Percentiles rank a stretch among this genome's conserved stretches.
Conservation (phyloP, 2,329 filamentous ascomycete species). For the Talaromyces verruculosus region DNA sequence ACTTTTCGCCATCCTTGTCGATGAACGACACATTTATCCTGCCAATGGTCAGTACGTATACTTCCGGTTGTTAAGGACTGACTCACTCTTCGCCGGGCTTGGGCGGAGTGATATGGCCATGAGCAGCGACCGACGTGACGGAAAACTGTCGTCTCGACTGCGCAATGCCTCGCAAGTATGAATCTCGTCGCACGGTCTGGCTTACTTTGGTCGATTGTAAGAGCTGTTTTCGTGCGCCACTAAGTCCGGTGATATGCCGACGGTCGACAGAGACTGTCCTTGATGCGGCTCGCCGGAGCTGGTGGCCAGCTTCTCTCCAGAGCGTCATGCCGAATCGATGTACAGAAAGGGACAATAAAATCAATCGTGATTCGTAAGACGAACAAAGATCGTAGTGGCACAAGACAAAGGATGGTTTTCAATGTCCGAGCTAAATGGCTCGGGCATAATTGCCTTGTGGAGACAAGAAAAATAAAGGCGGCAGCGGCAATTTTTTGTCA, state of each 20-base stretch:
- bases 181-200: constrained; percentile 12
- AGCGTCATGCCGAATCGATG: constrained; percentile 31
- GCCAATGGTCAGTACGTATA: background rate
- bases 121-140: constrained; percentile 58
- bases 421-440: constrained; percentile 6
- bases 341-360: background rate
- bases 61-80: background rate
- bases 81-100: constrained; percentile 89
- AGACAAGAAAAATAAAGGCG: constrained; percentile 12
- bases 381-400: background rate
- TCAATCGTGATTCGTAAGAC: background rate
- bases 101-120: constrained; percentile 80
- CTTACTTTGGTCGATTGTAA: constrained; percentile 20
- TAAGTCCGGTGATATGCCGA: constrained; percentile 30
- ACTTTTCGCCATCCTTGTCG: constrained; percentile 78
- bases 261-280: constrained; percentile 59
- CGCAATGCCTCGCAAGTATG: constrained; percentile 29
- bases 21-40: constrained; percentile 85
- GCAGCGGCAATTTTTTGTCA: constrained; percentile 9
- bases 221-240: constrained; percentile 23
- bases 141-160: constrained; percentile 60
- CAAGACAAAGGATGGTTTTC: background rate
- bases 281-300: constrained; percentile 53
- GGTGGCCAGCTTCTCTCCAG: constrained; percentile 36
- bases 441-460: constrained; percentile 15